Base-by-base conservation (phyloP, 768 basidiomycete genomes). In the Leccinum ochraceum region DNA sequence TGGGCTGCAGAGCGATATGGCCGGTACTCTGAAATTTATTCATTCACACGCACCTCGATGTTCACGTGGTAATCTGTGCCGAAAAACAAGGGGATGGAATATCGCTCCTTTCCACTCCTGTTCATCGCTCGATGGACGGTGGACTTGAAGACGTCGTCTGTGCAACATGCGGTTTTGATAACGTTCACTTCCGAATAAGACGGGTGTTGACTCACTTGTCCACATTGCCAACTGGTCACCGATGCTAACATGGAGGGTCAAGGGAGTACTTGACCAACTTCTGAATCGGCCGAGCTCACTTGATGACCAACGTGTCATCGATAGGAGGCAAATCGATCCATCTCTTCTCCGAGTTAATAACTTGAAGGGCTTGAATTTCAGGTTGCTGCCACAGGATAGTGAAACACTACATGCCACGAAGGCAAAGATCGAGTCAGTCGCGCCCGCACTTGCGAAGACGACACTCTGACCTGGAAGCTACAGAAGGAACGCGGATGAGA, bases 1-100 rank as follows among this genome's bases (percentile, higher is more conserved):
- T 77, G 2, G 81, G 74, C 72, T 80, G 52, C 5, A 56, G 51
- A 34, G 16, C n/a, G 1, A 32, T 14, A 5, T 52, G 26, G 14
- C 2, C 5, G 0, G 20, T 11, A 2, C 37, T 7, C 28, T 28
- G 2, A 37, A 37, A 42, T 32, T n/a, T 4, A 3, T 44, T n/a
- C 2, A 9, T 17, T 9, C 13, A 4, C 22, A 64, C 81, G 6
- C 58, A 92, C 92, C 82, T 92, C 87, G 3, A 96, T 79, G 57
- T 76, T 78, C 6, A 94, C 90, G 62, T 95, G 83, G 68, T 94
- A 94, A 70, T 95, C 92, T 10, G 87, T 89, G 1, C 95, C 94
- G 63, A 95, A 94, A 77, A 97, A 96, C 32, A 95, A 78, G 0
- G 94, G 94, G 17, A 95, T 90, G 0, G 91, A 94, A 72, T 91